Evolutionary conservation across 805 yeast species (phyloP).

Genomic region (Candida pini): DNA sequence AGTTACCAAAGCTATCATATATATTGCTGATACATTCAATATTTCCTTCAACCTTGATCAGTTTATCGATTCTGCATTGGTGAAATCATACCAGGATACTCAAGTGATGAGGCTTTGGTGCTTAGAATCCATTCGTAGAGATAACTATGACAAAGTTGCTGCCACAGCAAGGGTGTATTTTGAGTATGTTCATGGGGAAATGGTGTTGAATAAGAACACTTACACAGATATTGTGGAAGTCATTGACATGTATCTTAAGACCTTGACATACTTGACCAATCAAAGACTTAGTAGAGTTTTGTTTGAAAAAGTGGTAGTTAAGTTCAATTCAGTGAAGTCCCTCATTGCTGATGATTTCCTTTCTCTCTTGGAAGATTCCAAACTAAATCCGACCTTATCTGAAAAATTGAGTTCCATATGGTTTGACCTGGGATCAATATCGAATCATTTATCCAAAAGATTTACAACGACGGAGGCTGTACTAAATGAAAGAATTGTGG

Average conservation of each 20-base stretch:
- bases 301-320: slow-evolving; percentile 13
- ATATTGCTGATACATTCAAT: slow-evolving; percentile 8
- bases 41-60: slow-evolving; percentile 17
- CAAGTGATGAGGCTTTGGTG: slow-evolving; percentile 32
- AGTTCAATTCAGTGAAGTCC: slow-evolving; percentile 11
- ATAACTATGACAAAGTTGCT: slow-evolving; percentile 18
- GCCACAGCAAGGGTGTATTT: slow-evolving; percentile 36
- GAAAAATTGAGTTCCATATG: slow-evolving; percentile 19
- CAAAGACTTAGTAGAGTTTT: slow-evolving; percentile 6
- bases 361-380: slow-evolving; percentile 3
- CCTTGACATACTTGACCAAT: slow-evolving; percentile 11
- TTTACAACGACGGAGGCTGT: slow-evolving; percentile 9
- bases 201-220: slow-evolving; percentile 28
- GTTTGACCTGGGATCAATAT: slow-evolving; percentile 21
- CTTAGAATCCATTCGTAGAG: slow-evolving; percentile 20
- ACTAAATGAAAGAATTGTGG: slow-evolving; percentile 6
- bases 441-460: slow-evolving; percentile 11
- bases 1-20: slow-evolving; percentile 26
- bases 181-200: slow-evolving; percentile 35
- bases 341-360: slow-evolving; percentile 8
- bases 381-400: slow-evolving; percentile 6
- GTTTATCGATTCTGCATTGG: slow-evolving; percentile 30
- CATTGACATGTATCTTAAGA: slow-evolving; percentile 17
- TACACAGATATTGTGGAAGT: slow-evolving; percentile 33
- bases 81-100: slow-evolving; percentile 43